A percentile compares a stretch with the other conserved stretches of the same genome.
Conservation (phyloP, 2,329 filamentous ascomycete species). For the Pyrenophora seminiperda region DNA sequence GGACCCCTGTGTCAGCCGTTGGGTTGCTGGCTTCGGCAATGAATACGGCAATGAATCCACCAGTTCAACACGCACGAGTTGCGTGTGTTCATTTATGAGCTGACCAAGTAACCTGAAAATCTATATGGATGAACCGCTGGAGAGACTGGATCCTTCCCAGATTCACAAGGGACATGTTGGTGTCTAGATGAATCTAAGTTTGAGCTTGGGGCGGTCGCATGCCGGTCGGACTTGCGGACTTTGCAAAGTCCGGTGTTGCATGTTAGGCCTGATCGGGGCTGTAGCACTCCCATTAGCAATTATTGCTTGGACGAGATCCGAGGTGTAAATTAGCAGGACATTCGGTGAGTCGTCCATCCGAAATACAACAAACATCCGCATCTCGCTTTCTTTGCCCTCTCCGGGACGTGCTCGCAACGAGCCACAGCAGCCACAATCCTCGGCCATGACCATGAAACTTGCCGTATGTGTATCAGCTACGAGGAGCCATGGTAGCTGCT, state of each 20-base stretch:
- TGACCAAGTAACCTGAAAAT: too few species aligned
- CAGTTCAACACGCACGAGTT: too few species aligned
- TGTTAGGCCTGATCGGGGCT: not conserved
- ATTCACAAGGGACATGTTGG: not conserved
- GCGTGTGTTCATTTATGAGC: too few species aligned
- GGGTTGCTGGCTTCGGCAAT: too few species aligned
- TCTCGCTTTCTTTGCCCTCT: not conserved
- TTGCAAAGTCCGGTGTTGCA: not conserved
- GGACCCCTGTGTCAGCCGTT: too few species aligned
- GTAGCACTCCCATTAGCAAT: not conserved
- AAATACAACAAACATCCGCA: not conserved
- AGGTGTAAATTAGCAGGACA: not conserved
- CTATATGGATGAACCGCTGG: too few species aligned
- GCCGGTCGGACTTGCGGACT: constrained; percentile 1
- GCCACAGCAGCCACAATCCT: not conserved
- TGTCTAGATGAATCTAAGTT: not conserved
- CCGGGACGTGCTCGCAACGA: not conserved
- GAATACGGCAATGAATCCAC: too few species aligned
- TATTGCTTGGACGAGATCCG: not conserved
- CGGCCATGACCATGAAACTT: constrained; percentile 17
- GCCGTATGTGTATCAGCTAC: constrained; percentile 16
- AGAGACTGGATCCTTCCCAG: too few species aligned
- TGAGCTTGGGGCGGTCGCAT: not conserved
- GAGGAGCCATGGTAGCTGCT: not conserved
- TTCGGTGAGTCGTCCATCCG: not conserved